Evolutionary conservation across 495 filamentous ascomycete genomes (phyloP).

Genomic region (Aspergillus sclerotioniger): DNA sequence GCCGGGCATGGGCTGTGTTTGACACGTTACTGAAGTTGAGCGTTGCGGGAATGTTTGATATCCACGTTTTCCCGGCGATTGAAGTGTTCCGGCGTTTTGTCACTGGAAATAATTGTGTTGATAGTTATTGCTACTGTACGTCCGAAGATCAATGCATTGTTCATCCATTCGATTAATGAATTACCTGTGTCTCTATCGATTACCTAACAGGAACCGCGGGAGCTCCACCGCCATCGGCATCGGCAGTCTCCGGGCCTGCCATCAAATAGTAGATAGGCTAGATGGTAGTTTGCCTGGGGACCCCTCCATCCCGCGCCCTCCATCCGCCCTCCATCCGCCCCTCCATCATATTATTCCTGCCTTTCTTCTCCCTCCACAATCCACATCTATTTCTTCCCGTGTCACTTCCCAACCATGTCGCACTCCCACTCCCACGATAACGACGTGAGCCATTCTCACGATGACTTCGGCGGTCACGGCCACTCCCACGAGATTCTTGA

Average conservation of each 20-base stretch:
- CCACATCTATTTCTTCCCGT: not conserved
- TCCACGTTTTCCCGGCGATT: constrained; percentile 39
- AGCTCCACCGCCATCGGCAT: not conserved
- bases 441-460: constrained; percentile 57
- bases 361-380: constrained; percentile 1
- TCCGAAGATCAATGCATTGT: not conserved
- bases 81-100: constrained; percentile 31
- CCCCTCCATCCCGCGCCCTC: constrained; percentile 4
- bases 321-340: constrained; percentile 2
- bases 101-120: constrained; percentile 12
- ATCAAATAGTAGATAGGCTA: not conserved
- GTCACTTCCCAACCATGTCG: constrained; percentile 24
- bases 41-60: constrained; percentile 31
- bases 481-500: constrained; percentile 95
- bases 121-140: not conserved
- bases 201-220: not conserved
- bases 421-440: constrained; percentile 59
- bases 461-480: constrained; percentile 76
- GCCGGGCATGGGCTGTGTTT: constrained; percentile 7
- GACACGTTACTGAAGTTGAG: constrained; percentile 3
- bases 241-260: not conserved
- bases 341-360: not conserved
- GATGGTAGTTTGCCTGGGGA: not conserved
- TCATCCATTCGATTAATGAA: too few species aligned
- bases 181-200: too few species aligned